A percentile compares a stretch with the other conserved stretches of the same genome.
phyloP scores from a whole-genome alignment of 257 asterid genomes.

The Salvia rosmarinus region DNA sequence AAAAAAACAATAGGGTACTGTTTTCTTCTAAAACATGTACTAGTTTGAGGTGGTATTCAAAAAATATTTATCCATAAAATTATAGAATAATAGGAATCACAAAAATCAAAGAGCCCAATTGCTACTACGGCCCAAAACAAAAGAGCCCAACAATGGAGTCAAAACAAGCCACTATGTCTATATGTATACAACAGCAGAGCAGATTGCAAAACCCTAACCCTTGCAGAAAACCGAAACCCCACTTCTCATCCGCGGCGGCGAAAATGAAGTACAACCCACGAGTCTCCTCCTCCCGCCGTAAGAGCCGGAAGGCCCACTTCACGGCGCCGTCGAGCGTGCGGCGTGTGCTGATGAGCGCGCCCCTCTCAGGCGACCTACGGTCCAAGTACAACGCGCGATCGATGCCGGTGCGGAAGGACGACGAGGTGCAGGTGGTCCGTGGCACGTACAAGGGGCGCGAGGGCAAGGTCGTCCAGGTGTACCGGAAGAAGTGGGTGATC shows the following conservation, averaged over 20 bases:
- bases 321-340: constrained; percentile 90
- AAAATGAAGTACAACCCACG: constrained; percentile 76
- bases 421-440: constrained; percentile 83
- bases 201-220: constrained; percentile 32
- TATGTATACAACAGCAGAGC: neutral
- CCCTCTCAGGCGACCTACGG: constrained; percentile 66
- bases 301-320: constrained; percentile 88
- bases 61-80: no score
- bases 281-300: constrained; percentile 84
- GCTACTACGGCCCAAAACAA: neutral
- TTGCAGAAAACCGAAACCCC: neutral
- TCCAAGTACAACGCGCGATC: constrained; percentile 75
- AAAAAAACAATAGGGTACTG: no score
- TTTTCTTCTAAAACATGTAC: no score
- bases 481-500: constrained; percentile 93
- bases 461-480: constrained; percentile 84
- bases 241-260: constrained; percentile 37
- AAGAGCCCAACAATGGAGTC: constrained; percentile 11
- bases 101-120: neutral
- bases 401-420: constrained; percentile 89
- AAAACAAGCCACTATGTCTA: neutral
- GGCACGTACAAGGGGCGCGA: constrained; percentile 94
- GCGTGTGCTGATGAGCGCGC: constrained; percentile 85
- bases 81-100: no score
- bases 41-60: no score